Percentiles rank a stretch among this genome's conserved stretches.
These are phyloP conservation scores for Talaromyces sp. DNA, from an alignment of 2,329 filamentous ascomycete species.

Conservation along the genomic window DNA sequence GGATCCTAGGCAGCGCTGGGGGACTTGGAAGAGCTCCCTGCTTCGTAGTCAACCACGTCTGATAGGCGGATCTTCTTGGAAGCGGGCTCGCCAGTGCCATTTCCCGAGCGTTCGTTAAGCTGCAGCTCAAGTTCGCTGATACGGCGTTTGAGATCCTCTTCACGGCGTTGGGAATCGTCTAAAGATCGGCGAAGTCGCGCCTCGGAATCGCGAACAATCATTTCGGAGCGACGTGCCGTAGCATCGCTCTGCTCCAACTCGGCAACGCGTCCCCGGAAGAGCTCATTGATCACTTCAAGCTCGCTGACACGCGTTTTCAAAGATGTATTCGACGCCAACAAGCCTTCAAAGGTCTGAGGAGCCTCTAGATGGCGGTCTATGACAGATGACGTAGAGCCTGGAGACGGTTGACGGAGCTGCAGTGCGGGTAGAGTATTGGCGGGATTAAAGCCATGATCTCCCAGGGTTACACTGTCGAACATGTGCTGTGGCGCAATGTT, in stretches of 20 bases:
- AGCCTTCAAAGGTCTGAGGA: slow-evolving; percentile 71
- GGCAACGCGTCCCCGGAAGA: slow-evolving; percentile 68
- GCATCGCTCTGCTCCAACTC: slow-evolving; percentile 73
- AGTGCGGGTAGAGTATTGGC: slow-evolving; percentile 44
- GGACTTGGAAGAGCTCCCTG: slow-evolving; percentile 26
- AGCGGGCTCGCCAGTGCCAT: slow-evolving; percentile 38
- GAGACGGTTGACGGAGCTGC: slow-evolving; percentile 53
- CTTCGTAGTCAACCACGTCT: slow-evolving; percentile 45
- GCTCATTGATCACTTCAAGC: slow-evolving; percentile 86
- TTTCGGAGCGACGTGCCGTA: slow-evolving; percentile 56
- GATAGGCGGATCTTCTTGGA: slow-evolving; percentile 54
- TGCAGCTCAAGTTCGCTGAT: slow-evolving; percentile 69
- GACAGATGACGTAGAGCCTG: slow-evolving; percentile 51
- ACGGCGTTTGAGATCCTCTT: slow-evolving; percentile 74
- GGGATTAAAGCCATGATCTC: slow-evolving; percentile 61
- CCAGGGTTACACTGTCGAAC: slow-evolving; percentile 66
- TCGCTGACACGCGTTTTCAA: slow-evolving; percentile 95
- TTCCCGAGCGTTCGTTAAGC: slow-evolving; percentile 29
- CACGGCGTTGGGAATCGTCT: slow-evolving; percentile 70
- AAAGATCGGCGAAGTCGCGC: slow-evolving; percentile 56
- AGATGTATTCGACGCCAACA: slow-evolving; percentile 72
- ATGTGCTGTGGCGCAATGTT: slow-evolving; percentile 69
- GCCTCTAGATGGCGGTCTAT: slow-evolving; percentile 61
- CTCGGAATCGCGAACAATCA: slow-evolving; percentile 50
- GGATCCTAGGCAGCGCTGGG: slow-evolving; percentile 20